Base-by-base conservation (phyloP, 73 alveolate genomes). In the Vitrella brassicaformis region DNA sequence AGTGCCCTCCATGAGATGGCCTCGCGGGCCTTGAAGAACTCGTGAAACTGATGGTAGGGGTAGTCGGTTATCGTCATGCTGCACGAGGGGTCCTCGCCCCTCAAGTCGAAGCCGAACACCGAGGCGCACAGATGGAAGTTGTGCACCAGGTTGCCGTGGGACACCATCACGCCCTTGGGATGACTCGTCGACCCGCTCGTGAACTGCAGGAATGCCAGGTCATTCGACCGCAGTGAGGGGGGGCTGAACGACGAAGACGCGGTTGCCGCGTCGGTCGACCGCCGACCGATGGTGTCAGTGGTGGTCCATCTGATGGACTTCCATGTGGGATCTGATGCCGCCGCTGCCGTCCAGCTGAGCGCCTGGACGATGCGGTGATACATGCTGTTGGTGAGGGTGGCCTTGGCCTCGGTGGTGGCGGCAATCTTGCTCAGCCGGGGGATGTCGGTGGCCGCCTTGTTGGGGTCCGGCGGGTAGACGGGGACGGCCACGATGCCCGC, bases 141-240 rank as follows among this genome's bases (percentile, higher is more conserved):
- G 73, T 74, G 64, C 69, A 67, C 45, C 27, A 67, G 74, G 7
- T 70, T 31, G 27, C 56, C n/a, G 73, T 75, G 82, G 32, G 32
- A 31, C 30, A 75, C 32, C 65, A 19, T 31, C 32, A 75, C 82
- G 0, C 75, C 82, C 29, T 75, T 75, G 9, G 82, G 82, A n/a
- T 28, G 31, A 1, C 75, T 70, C 7, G 75, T 75, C 25, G 82
- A 75, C 14, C 82, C 82, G 22, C 71, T 31, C 28, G 82, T 75
- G 32, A 32, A 75, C 29, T 64, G 66, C 39, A 66, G 27, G 28
- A 64, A 75, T 27, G 75, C 74, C 31, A 75, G 31, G 47, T 28
- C 47, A 26, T 25, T 4, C 0, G 28, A 14, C 25, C 26, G 30
- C 31, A 0, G 25, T 22, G 25, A n/a, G 10, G 26, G 25, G 9